A percentile compares a stretch with the other conserved stretches of the same genome.
Evolutionary conservation across 805 yeast species (phyloP).

Genomic region (Komagataella phaffii): DNA sequence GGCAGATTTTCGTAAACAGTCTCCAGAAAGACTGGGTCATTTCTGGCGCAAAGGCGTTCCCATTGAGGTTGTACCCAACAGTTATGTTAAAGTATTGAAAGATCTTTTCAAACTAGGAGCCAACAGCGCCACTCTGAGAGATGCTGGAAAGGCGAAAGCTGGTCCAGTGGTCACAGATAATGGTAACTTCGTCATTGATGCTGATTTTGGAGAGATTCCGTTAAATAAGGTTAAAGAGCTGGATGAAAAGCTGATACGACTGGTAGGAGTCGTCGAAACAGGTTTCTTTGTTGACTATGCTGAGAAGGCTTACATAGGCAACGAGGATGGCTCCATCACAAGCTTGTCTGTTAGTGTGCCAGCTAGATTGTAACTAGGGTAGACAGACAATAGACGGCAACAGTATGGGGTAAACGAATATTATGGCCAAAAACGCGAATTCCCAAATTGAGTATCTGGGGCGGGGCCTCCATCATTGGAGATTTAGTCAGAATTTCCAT

Average conservation of each 20-base stretch:
- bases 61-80: constrained; percentile 84
- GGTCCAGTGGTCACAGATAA: constrained; percentile 96
- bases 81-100: constrained; percentile 61
- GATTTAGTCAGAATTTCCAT: not conserved
- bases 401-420: not conserved
- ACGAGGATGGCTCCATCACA: constrained; percentile 42
- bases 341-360: not conserved
- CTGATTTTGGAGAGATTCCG: constrained; percentile 75
- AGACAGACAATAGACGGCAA: not conserved
- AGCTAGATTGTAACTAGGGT: not conserved
- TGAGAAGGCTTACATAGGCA: constrained; percentile 79
- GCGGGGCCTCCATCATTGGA: not conserved
- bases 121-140: constrained; percentile 48
- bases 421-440: not conserved
- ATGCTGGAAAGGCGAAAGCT: constrained; percentile 86
- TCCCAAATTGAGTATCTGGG: not conserved
- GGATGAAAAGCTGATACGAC: constrained; percentile 50
- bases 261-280: constrained; percentile 94
- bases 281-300: constrained; percentile 78
- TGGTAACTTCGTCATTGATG: constrained; percentile 86
- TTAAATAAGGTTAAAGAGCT: constrained; percentile 29
- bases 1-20: constrained; percentile 83
- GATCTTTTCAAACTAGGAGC: constrained; percentile 60
- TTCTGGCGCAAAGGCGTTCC: constrained; percentile 90
- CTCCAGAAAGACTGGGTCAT: constrained; percentile 53